Conservation (phyloP, 1,284 basidiomycete species). For the Cryptococcus hybrid region DNA sequence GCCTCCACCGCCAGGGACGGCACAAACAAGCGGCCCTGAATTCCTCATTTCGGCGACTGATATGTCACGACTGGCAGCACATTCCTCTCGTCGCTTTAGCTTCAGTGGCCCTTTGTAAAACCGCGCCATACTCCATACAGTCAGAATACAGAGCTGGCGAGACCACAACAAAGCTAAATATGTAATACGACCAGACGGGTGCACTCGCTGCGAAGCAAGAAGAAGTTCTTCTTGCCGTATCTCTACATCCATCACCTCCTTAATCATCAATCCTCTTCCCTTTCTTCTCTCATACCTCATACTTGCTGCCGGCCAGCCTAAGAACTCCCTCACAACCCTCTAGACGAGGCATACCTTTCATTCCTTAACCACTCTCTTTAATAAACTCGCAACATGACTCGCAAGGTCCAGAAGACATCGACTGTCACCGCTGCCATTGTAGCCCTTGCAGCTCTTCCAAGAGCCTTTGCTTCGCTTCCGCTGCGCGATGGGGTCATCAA, state of each 20-base stretch:
- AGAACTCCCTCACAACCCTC: constrained; percentile 12
- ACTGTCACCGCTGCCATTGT: not conserved
- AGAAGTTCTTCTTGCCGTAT: not conserved
- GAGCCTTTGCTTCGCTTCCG: constrained; percentile 26
- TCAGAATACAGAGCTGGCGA: too few species aligned
- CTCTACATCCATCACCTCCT: too few species aligned
- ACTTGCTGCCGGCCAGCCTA: constrained; percentile 37
- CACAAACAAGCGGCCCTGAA: not conserved
- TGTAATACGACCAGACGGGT: not conserved
- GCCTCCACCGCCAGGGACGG: too few species aligned
- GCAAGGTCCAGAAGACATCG: not conserved
- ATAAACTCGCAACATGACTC: not conserved
- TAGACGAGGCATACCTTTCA: constrained; percentile 25
- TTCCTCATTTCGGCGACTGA: not conserved
- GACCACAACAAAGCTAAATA: too few species aligned
- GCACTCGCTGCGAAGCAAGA: not conserved
- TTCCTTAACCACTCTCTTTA: not conserved
- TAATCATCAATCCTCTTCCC: too few species aligned
- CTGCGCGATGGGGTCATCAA: constrained; percentile 48
- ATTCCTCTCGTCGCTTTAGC: too few species aligned
- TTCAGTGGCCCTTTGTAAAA: too few species aligned
- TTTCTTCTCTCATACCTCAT: constrained; percentile 9
- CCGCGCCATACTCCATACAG: too few species aligned
- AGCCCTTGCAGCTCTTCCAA: constrained; percentile 16
- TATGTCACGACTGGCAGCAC: not conserved